Base-by-base conservation (phyloP, 1,284 basidiomycete genomes). In the Ceratobasidium sp. region DNA sequence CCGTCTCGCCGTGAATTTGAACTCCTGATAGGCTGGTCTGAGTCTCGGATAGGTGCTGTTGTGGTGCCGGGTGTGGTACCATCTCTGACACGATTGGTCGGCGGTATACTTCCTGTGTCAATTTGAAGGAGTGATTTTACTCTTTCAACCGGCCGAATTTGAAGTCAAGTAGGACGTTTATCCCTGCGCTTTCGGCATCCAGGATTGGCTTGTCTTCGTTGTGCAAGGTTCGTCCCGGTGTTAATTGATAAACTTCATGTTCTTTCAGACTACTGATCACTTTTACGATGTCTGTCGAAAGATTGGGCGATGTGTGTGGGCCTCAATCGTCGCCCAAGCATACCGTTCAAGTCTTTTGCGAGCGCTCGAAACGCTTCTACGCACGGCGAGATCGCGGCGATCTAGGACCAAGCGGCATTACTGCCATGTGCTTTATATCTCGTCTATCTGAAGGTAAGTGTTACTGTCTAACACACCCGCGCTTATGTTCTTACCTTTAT, bases 341-440 rank as follows among this genome's bases (percentile, higher is more conserved):
- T 69, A 7, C 16, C 18, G 50, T n/a, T 55, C 3, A 69, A 38
- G 50, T 69, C 67, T 35, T 55, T 69, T 23, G 50, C 41, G 14
- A 69, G 48, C 3, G 67, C 20, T 20, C 48, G 33, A 6, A 69
- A 27, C 20, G 33, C 67, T n/a, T 50, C 67, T 6, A 69, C 46
- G 46, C 67, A 69, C 7, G 67, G 67, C 20, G 66, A 50, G n/a
- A 69, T 54, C 18, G 35, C 27, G 3, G 67, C 46, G 10, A 69
- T 23, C 67, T 52, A 69, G 23, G 23, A 27, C 67, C 50, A 55
- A n/a, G 67, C 10, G 30, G 23, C 33, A 41, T 69, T 69, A 23
- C 67, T 55, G 4, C 52, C 67, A 20, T 55, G 50, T 20, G 67
- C 67, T 54, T 35, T 55, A 52, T 69, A 55, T 23, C 55, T 33